phyloP scores from a whole-genome alignment of 2,329 filamentous ascomycete genomes.

The Aspergillus sp. region DNA sequence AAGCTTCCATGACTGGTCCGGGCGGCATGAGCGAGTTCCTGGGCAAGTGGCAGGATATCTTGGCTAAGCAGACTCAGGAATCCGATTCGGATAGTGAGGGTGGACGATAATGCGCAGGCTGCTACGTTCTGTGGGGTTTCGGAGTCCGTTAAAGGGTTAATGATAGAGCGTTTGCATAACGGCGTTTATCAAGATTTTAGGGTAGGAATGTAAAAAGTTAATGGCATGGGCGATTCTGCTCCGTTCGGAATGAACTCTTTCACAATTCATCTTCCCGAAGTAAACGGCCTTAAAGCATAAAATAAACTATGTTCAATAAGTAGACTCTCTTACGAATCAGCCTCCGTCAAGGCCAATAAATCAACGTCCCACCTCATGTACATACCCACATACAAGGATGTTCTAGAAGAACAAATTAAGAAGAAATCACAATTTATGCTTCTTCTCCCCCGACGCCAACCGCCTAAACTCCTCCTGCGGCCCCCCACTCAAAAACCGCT shows the following conservation, averaged over 20 bases:
- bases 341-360: too few species aligned
- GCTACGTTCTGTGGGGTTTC: background rate
- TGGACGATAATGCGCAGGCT: conserved; percentile 13
- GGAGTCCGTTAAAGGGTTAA: background rate
- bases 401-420: background rate
- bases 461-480: conserved; percentile 88
- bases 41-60: conserved; percentile 67
- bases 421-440: conserved; percentile 73
- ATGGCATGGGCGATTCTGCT: background rate
- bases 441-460: conserved; percentile 84
- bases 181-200: background rate
- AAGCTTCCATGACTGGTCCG: conserved; percentile 64
- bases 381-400: too few species aligned
- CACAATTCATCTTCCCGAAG: background rate
- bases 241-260: background rate
- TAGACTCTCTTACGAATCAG: too few species aligned
- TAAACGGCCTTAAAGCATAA: too few species aligned
- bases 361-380: too few species aligned
- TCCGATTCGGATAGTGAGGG: conserved; percentile 39
- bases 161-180: background rate
- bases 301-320: too few species aligned
- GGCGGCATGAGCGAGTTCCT: conserved; percentile 80
- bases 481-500: conserved; percentile 74
- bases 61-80: conserved; percentile 43
- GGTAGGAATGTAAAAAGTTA: background rate